Evolutionary conservation across 2,329 filamentous ascomycete species (phyloP), one percentile per base, ranked within the genome.

Genomic region (Dichotomopilus funicola): DNA sequence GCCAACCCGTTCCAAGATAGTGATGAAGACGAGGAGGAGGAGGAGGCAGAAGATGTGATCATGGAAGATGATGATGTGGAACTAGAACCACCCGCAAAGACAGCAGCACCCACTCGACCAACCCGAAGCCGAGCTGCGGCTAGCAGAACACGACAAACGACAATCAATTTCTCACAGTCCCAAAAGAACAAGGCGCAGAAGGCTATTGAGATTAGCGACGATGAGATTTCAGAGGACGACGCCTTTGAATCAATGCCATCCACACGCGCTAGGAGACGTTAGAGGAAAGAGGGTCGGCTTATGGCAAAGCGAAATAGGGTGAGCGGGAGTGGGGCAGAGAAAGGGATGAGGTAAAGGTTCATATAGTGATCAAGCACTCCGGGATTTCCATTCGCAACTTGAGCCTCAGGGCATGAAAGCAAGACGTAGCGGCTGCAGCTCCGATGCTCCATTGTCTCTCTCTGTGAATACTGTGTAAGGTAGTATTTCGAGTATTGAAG

Each of bases 191-290:
- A 68, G n/a, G 72, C 74, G 35, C 68, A 75, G 37, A 72, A 76
- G 40, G 73, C 75, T n/a, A 64, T 80, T 12, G 81, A 85, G 64
- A 78, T 85, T 53, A 86, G 82, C 58, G 82, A 85, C 56, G 83
- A 86, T 64, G 82, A 85, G 67, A 83, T 86, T 45, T 81, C 78
- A 0, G 80, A 83, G 0, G 80, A 83, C 44, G 75, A 73, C 52
- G 71, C 75, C 0, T 86, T 86, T 66, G 81, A 85, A 67, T 73
- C 78, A 5, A 73, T 76, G 49, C 75, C 75, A 0, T 61, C 68
- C 9, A 68, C 69, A 33, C 68, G 69, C 51, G 65, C 53, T 13
- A 62, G 62, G 19, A 53, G 61, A 4, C 49, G 58, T 2, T 62
- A 54, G 37, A 58, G 13, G 10, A 37, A 11, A 31, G 10, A 8